Base-by-base conservation (phyloP, 331 rosid species). In the Dryas integrifolia region DNA sequence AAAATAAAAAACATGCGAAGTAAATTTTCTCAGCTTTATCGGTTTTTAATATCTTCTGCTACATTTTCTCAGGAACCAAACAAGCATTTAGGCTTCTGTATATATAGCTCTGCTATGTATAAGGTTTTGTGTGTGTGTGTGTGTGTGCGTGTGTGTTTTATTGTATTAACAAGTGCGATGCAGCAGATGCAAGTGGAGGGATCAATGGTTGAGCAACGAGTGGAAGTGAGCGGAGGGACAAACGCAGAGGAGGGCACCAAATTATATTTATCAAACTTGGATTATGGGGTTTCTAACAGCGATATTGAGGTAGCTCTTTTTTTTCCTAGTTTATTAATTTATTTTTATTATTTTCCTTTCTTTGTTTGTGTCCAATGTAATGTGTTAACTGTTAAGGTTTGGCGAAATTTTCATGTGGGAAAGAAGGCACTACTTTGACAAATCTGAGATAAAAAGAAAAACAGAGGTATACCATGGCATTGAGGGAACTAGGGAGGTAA, bases 191-290 rank as follows among this genome's bases (percentile, higher is more conserved):
- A 15, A 49, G 49, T 9, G 38, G 3, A 1, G 66, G 55, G 56
- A 40, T 24, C 76, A 4, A 40, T 38, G 69, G 15, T 69, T 26
- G 65, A 59, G 72, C 46, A 40, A 7, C 58, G 55, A 18, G 44
- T 68, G 64, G 57, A 2, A 9, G 44, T 52, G 67, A 67, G 69
- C n/a, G 50, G n/a, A 43, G 70, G 1, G 9, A 44, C 73, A 16
- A 13, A 67, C 63, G 35, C 59, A 13, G 73, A 51, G 72, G 66
- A 9, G 15, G 76, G 77, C 26, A 73, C 87, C 59, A 84, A 84
- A 26, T 45, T 84, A 4, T 84, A 80, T 41, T 10, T 84, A 14
- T 84, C 85, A 21, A 84, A 80, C 70, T 67, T 80, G 59, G 76
- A 84, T 40, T 80, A 80, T 64, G 81, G 55, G 5, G 87, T 84